Conservation (phyloP, 192 early-diverging fungal genomes). For the Umbelopsis ramanniana region DNA sequence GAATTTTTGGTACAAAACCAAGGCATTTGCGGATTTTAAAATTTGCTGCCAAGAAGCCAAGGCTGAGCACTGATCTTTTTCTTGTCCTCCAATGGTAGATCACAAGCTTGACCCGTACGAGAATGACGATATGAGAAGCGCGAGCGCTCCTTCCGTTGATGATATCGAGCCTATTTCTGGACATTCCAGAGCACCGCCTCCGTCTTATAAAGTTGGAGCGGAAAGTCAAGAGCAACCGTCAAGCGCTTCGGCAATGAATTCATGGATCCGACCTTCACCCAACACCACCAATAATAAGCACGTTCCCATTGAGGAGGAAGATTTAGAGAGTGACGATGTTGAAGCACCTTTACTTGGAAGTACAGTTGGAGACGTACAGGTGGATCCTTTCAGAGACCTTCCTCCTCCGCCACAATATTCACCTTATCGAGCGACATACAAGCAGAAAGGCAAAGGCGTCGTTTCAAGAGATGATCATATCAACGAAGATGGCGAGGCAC, state of each 20-base stretch:
- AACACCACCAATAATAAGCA: neutral
- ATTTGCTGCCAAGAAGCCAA: constrained; percentile 6
- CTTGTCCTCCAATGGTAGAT: neutral
- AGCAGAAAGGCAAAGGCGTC: constrained; percentile 23
- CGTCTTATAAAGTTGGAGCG: neutral
- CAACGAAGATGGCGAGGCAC: constrained; percentile 40
- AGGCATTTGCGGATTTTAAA: neutral
- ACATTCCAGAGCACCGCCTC: neutral
- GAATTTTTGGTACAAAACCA: neutral
- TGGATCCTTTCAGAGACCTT: neutral
- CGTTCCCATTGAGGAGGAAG: neutral
- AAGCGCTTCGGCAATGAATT: neutral
- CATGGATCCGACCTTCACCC: neutral
- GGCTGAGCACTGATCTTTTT: neutral
- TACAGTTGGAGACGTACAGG: neutral
- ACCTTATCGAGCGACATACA: constrained; percentile 35
- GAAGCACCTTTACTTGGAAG: neutral
- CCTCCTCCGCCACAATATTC: constrained; percentile 35
- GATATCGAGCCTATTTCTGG: neutral
- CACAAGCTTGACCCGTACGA: neutral
- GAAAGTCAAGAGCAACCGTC: neutral
- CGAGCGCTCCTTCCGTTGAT: constrained; percentile 12
- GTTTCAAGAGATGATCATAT: constrained; percentile 41
- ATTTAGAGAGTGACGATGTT: neutral
- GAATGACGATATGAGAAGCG: neutral